A percentile compares a stretch with the other conserved stretches of the same genome.
Conservation (phyloP, 2,329 filamentous ascomycete species). For the Tolypocladium sp. region DNA sequence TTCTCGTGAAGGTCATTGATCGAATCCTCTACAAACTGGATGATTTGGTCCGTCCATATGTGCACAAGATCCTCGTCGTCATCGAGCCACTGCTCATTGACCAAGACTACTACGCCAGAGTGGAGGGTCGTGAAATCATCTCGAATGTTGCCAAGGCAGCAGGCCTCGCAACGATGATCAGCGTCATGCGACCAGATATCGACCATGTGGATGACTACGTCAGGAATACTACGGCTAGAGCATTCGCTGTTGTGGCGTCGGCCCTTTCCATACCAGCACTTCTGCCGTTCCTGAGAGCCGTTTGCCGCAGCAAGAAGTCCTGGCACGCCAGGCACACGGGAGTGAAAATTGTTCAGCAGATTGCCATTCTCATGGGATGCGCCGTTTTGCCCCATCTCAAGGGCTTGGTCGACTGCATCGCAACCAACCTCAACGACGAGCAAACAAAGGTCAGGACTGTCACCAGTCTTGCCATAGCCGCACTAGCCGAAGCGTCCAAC, state of each 20-base stretch:
- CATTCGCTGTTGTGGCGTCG: slow-evolving; percentile 94
- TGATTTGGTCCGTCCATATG: slow-evolving; percentile 89
- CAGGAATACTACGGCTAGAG: slow-evolving; percentile 91
- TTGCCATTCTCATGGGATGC: slow-evolving; percentile 97
- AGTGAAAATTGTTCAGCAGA: slow-evolving; percentile 98
- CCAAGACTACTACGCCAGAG: slow-evolving; percentile 97
- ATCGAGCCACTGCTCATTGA: slow-evolving; percentile 99
- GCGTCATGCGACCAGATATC: slow-evolving; percentile 97
- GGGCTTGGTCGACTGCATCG: slow-evolving; percentile 92
- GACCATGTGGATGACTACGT: slow-evolving; percentile 98
- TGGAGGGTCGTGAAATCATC: slow-evolving; percentile 97
- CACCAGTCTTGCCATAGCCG: slow-evolving; percentile 88
- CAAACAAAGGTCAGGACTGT: slow-evolving; percentile 97
- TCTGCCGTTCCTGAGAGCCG: slow-evolving; percentile 87
- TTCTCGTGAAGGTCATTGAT: slow-evolving; percentile 98
- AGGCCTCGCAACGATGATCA: slow-evolving; percentile 97
- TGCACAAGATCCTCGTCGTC: slow-evolving; percentile 97
- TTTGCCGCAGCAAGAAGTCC: slow-evolving; percentile 96
- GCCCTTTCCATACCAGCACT: slow-evolving; percentile 92
- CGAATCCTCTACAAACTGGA: slow-evolving; percentile 97
- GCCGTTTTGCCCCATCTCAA: slow-evolving; percentile 93
- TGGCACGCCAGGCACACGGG: slow-evolving; percentile 97
- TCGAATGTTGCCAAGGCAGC: slow-evolving; percentile 96
- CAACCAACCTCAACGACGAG: slow-evolving; percentile 91
- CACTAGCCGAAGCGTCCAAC: slow-evolving; percentile 89